Evolutionary conservation across 352 stramenopile genomes (phyloP), one percentile per base, ranked within the genome.

Genomic region (Globisporangium nodosum): DNA sequence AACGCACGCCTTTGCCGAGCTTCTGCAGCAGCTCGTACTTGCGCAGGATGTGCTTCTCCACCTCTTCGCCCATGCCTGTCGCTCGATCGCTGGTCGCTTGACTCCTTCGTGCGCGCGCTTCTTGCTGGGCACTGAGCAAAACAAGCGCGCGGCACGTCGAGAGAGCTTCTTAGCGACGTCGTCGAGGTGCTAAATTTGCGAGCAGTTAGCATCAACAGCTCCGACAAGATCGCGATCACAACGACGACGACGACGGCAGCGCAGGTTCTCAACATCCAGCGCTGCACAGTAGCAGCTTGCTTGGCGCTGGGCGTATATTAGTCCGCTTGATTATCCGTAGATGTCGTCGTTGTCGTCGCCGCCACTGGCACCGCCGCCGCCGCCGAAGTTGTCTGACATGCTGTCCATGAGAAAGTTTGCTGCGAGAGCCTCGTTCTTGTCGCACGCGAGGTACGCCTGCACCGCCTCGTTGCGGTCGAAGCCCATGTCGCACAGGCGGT

Each of bases 381-480:
- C 78, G 37, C 81, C 76, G 58, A 78, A 82, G 68, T 59, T 77
- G 63, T 86, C 69, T 71, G 73, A 73, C 73, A 83, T 81, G 68
- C 78, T 94, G 76, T 99, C 96, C 87, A 99, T 98, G 60, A 99
- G 81, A 56, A 99, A 97, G 78, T 99, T 99, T 27, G 97, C 97
- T 16, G 97, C 97, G 66, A 99, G 81, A 50, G 93, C 96, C 76
- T 99, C 95, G 75, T 99, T 99, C 86, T 99, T 99, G 85, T 99
- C 97, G 69, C 97, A 99, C 40, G 96, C 96, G 63, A 99, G 76
- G 85, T 99, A 99, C 51, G 97, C 97, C 78, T 99, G 96, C 58
- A 97, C 90, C 20, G 92, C 96, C 66, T 98, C 91, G 33, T 92
- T 76, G 65, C 85, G 88, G 51, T 94, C 79, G 63, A 97, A 97